Base-by-base conservation (phyloP, 257 asterid genomes). In the Nicotiana attenuata region DNA sequence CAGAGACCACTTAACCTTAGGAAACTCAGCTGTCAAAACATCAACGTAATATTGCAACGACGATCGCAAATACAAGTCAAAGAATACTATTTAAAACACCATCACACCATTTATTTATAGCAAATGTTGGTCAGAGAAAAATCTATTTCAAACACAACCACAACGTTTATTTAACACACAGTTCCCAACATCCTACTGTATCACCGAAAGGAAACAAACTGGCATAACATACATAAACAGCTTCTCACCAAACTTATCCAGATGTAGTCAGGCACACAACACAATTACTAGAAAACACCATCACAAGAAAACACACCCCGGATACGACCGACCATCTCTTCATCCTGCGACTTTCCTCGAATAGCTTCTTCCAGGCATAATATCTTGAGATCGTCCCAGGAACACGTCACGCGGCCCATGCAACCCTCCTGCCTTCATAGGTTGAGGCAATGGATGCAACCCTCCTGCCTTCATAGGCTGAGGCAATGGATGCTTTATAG, bases 391-490 rank as follows among this genome's bases (percentile, higher is more conserved):
- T 78, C 80, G 80, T 75, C 93, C 91, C 33, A 82, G 81, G 57
- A 87, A 82, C 67, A 83, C 26, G 85, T 90, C 94, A 66, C 91
- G 86, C 26, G 83, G 89, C 57, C 86, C 87, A 22, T 89, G 93
- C 92, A 94, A 92, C 35, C 99, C 97, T 83, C 97, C 99, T 22
- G 95, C 97, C 87, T 92, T 93, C 97, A 92, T 90, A 31, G 94
- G 91, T 57, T 88, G 92, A 69, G 93, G 78, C 17, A 80, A 52
- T 64, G 82, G 92, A 20, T 88, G 93, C 92, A 94, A 92, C 33
- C 99, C 97, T 83, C 97, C 99, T n/a, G 95, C 97, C 87, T 92
- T 93, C 97, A 92, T 90, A 29, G 94, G 91, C 45, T 87, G 92
- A 69, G 92, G 77, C 22, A 80, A 52, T 47, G 83, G 92, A 66